Conservation (phyloP, 1,284 basidiomycete species). For the Sanguinoderma infundibulare region DNA sequence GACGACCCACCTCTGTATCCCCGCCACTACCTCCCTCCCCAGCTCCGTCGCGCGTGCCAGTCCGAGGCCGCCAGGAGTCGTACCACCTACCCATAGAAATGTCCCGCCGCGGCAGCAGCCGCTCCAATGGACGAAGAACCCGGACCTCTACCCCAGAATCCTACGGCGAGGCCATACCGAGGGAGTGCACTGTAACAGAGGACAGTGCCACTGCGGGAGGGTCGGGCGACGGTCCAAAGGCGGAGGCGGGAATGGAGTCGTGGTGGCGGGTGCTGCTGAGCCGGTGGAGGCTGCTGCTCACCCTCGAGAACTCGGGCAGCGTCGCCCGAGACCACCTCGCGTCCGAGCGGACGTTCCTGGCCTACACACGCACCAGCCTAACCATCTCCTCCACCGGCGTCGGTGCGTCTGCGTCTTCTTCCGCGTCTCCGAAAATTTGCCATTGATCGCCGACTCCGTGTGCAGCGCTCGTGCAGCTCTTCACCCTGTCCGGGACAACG, state of each 20-base stretch:
- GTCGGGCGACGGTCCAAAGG: neutral
- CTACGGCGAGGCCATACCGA: neutral
- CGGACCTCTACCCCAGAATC: neutral
- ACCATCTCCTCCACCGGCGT: conserved; percentile 58
- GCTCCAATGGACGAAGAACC: neutral
- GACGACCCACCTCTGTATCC: conserved; percentile 3
- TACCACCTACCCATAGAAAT: neutral
- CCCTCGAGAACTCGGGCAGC: conserved; percentile 59
- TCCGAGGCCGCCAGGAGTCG: neutral
- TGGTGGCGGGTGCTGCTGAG: conserved; percentile 16
- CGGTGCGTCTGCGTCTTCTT: conserved; percentile 28
- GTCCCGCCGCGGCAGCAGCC: neutral
- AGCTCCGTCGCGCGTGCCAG: neutral
- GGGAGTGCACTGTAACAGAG: no score
- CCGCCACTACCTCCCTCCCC: conserved; percentile 8
- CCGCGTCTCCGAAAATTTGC: no score
- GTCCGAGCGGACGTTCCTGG: conserved; percentile 59
- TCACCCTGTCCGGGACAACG: conserved; percentile 46
- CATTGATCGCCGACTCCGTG: neutral
- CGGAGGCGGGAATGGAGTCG: conserved; percentile 4
- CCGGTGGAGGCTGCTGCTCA: conserved; percentile 39
- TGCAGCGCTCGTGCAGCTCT: conserved; percentile 60
- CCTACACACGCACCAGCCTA: conserved; percentile 61
- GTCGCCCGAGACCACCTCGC: conserved; percentile 67
- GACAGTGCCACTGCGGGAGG: neutral